A percentile compares a stretch with the other conserved stretches of the same genome.
phyloP scores from a whole-genome alignment of 2,329 filamentous ascomycete species.

The Ramichloridium luteum region DNA sequence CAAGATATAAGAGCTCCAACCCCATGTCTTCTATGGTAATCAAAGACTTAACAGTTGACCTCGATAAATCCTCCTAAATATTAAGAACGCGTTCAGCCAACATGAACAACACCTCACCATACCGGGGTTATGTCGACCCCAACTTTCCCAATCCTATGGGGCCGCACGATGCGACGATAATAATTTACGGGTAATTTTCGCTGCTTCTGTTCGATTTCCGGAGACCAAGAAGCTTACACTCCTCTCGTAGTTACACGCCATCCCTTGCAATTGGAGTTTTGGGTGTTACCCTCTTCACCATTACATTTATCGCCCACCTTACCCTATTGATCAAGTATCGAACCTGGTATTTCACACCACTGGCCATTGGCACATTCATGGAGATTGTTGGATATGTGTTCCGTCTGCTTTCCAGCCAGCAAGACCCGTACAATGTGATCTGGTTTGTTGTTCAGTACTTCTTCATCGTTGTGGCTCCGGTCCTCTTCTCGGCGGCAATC shows the following conservation, averaged over 20 bases:
- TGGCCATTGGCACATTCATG: conserved; percentile 35
- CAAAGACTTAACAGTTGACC: no score
- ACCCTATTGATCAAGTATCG: conserved; percentile 25
- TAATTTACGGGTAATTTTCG: conserved; percentile 32
- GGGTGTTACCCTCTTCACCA: conserved; percentile 33
- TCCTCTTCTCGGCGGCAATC: conserved; percentile 45
- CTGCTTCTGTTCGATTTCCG: no score
- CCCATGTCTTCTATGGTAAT: no score
- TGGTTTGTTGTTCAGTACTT: conserved; percentile 49
- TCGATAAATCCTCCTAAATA: no score
- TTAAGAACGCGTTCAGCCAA: no score
- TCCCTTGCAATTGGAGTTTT: conserved; percentile 34
- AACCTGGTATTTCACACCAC: conserved; percentile 37
- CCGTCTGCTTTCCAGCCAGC: conserved; percentile 36
- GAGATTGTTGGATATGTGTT: conserved; percentile 41
- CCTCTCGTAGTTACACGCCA: conserved; percentile 31
- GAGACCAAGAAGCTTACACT: conserved; percentile 14
- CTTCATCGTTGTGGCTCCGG: conserved; percentile 48
- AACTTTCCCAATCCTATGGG: conserved; percentile 39
- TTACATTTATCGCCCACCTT: conserved; percentile 30
- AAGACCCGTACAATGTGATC: conserved; percentile 41
- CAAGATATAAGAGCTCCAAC: no score
- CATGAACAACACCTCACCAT: no score
- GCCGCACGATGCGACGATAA: conserved; percentile 35
- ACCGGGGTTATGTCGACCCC: conserved; percentile 42